These are phyloP conservation scores for Hyaloscypha hepaticicola DNA, from an alignment of 495 filamentous ascomycete genomes.

Conservation along the genomic window DNA sequence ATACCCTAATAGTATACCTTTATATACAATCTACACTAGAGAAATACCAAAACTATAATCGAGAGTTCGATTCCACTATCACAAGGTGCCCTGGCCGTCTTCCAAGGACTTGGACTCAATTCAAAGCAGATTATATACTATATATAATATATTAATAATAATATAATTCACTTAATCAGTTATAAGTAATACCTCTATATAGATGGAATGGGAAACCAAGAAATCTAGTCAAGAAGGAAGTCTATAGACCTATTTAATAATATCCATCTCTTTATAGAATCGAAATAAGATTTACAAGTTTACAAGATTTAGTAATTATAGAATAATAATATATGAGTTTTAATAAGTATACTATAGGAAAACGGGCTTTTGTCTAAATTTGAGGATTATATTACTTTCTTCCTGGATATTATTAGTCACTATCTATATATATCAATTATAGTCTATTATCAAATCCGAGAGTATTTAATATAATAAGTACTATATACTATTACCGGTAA, in stretches of 20 bases:
- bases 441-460: too few species aligned
- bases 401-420: constrained; percentile 20
- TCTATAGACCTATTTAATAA: constrained; percentile 24
- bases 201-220: constrained; percentile 27
- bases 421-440: too few species aligned
- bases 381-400: constrained; percentile 13
- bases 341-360: too few species aligned
- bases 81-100: constrained; percentile 23
- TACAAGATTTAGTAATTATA: too few species aligned
- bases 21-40: constrained; percentile 21
- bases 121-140: constrained; percentile 23
- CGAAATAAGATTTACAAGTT: too few species aligned
- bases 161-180: too few species aligned
- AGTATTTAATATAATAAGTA: too few species aligned
- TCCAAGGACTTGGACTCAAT: constrained; percentile 22
- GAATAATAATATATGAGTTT: too few species aligned
- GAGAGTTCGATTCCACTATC: constrained; percentile 15
- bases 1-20: constrained; percentile 24
- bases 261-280: constrained; percentile 8
- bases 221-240: constrained; percentile 26
- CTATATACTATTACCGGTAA: neutral
- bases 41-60: too few species aligned
- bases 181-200: constrained; percentile 12
- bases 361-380: constrained; percentile 20
- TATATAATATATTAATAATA: too few species aligned